A percentile compares a stretch with the other conserved stretches of the same genome.
Conservation (phyloP, 768 basidiomycete genomes). For the Agrocybe pediades region DNA sequence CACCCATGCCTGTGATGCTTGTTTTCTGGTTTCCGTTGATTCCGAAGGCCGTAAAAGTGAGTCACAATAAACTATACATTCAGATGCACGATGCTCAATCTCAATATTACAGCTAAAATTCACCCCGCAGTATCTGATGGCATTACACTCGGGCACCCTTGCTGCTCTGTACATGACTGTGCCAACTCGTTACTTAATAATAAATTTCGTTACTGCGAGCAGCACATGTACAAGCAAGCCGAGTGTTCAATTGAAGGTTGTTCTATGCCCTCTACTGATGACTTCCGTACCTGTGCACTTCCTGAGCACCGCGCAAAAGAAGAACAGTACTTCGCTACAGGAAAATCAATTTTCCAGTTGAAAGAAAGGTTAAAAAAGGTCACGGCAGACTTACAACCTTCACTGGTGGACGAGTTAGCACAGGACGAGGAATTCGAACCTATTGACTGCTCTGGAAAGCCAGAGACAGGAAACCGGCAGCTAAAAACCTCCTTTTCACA, state of each 20-base stretch:
- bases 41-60: neutral
- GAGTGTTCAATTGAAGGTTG: conserved; percentile 26
- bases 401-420: too few species aligned
- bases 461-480: neutral
- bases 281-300: conserved; percentile 20
- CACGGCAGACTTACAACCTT: neutral
- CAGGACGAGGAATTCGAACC: too few species aligned
- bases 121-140: conserved; percentile 26
- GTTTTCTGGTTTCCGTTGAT: neutral
- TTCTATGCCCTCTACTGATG: neutral
- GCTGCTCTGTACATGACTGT: conserved; percentile 30
- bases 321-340: conserved; percentile 15
- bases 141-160: conserved; percentile 26
- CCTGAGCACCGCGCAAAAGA: conserved; percentile 24
- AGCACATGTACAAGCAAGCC: conserved; percentile 12
- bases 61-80: too few species aligned
- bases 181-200: conserved; percentile 15
- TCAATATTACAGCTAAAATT: conserved; percentile 12
- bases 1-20: neutral
- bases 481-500: conserved; percentile 26
- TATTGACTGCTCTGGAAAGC: neutral
- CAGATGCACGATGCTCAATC: neutral
- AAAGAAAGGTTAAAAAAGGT: conserved; percentile 11
- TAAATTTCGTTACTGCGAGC: conserved; percentile 22
- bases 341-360: conserved; percentile 28